Percentiles rank a stretch among this genome's conserved stretches.
phyloP scores from a whole-genome alignment of 768 basidiomycete species.

The Cystobasidium onofrii region DNA sequence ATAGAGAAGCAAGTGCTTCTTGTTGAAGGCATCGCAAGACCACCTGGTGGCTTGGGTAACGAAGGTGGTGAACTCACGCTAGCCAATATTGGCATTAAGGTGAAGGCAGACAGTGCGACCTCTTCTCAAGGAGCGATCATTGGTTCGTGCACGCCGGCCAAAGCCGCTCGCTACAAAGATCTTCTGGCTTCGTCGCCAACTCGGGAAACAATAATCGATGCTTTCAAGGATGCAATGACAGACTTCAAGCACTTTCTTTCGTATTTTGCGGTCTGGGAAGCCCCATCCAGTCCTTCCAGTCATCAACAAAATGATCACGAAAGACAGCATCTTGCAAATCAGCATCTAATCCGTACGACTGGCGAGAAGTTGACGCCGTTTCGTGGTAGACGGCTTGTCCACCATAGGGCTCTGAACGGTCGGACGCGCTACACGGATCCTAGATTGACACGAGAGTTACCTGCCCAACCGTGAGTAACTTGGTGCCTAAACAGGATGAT shows the following conservation, averaged over 20 bases:
- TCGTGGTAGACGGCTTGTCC: constrained; percentile 34
- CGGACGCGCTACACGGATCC: constrained; percentile 33
- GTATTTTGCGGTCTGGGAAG: constrained; percentile 52
- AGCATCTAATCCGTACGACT: constrained; percentile 10
- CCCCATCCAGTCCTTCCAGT: constrained; percentile 4
- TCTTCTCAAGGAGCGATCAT: constrained; percentile 53
- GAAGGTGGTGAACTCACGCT: constrained; percentile 64
- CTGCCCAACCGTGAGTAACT: neutral
- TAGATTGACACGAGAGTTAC: neutral
- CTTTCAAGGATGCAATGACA: constrained; percentile 66
- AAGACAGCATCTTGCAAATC: constrained; percentile 9
- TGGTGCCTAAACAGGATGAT: too few relatives aligned
- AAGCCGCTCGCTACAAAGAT: constrained; percentile 58
- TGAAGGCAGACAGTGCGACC: neutral
- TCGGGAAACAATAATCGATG: constrained; percentile 55
- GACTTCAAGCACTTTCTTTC: constrained; percentile 77
- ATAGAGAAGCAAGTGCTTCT: constrained; percentile 65
- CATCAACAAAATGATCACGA: neutral
- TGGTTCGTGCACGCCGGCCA: constrained; percentile 55
- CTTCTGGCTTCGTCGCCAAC: constrained; percentile 55
- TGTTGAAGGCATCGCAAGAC: constrained; percentile 56
- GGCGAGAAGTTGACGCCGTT: constrained; percentile 34
- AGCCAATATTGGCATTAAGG: constrained; percentile 58
- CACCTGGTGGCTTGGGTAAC: constrained; percentile 54
- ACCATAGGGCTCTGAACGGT: constrained; percentile 33